Percentiles rank a stretch among this genome's conserved stretches.
Evolutionary conservation across 805 yeast genomes (phyloP).

Genomic region (Torulaspora franciscae): DNA sequence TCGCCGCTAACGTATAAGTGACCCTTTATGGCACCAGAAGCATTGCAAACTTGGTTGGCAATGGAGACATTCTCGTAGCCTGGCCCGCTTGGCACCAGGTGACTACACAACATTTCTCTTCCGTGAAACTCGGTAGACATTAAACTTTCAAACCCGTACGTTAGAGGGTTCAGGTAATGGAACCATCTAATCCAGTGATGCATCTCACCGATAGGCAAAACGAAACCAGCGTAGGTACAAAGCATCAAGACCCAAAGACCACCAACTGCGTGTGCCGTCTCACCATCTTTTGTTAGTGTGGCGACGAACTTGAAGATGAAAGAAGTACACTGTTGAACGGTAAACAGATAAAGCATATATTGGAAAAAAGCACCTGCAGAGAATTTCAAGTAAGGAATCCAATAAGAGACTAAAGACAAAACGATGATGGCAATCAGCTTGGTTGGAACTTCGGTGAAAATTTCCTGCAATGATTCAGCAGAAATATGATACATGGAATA

Average conservation of each 20-base stretch:
- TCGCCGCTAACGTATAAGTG: conserved; percentile 47
- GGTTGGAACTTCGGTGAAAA: conserved; percentile 53
- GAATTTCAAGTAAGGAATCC: conserved; percentile 47
- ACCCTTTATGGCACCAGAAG: conserved; percentile 49
- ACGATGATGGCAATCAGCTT: conserved; percentile 47
- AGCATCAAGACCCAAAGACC: conserved; percentile 52
- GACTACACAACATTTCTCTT: conserved; percentile 47
- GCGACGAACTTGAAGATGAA: conserved; percentile 52
- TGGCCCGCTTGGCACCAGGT: conserved; percentile 50
- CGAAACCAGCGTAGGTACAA: conserved; percentile 54
- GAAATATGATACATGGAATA: conserved; percentile 60
- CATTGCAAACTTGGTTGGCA: conserved; percentile 46
- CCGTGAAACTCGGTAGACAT: conserved; percentile 55
- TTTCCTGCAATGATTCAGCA: conserved; percentile 56
- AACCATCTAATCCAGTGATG: conserved; percentile 62
- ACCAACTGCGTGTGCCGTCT: conserved; percentile 52
- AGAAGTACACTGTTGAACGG: conserved; percentile 50
- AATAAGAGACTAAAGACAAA: conserved; percentile 47
- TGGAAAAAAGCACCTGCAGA: conserved; percentile 55
- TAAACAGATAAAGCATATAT: conserved; percentile 42
- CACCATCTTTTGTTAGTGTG: conserved; percentile 47
- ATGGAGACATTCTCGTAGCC: conserved; percentile 44
- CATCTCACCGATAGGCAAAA: conserved; percentile 43
- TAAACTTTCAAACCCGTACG: conserved; percentile 49
- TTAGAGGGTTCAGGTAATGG: conserved; percentile 46